phyloP scores from a whole-genome alignment of 352 stramenopile species.

The Phytophthora boehmeriae region DNA sequence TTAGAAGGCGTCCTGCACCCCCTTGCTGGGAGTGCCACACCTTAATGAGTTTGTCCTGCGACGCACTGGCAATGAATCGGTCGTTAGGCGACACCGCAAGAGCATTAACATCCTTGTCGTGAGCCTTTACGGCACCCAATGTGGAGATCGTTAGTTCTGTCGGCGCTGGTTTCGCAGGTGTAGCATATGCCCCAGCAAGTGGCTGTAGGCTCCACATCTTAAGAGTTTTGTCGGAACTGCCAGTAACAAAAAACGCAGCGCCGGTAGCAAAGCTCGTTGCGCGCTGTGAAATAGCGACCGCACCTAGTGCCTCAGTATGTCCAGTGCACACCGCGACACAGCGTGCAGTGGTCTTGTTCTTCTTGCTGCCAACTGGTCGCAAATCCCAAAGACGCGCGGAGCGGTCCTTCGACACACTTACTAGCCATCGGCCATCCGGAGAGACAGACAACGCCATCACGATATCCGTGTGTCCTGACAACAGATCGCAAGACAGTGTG shows the following conservation, averaged over 20 bases:
- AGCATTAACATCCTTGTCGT: constrained; percentile 98
- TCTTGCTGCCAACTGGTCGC: constrained; percentile 34
- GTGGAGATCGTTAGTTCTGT: constrained; percentile 57
- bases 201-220: constrained; percentile 96
- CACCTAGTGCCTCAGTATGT: constrained; percentile 95
- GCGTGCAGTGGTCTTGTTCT: constrained; percentile 40
- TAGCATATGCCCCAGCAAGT: constrained; percentile 52
- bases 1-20: constrained; percentile 75
- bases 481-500: constrained; percentile 92
- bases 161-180: constrained; percentile 36
- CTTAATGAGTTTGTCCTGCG: constrained; percentile 98
- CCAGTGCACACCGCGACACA: constrained; percentile 91
- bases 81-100: constrained; percentile 97
- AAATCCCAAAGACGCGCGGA: constrained; percentile 93
- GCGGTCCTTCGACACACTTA: constrained; percentile 95
- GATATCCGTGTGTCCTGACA: constrained; percentile 97
- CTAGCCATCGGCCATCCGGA: constrained; percentile 87
- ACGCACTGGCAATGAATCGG: constrained; percentile 96
- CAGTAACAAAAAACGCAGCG: constrained; percentile 95
- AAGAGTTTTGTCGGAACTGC: constrained; percentile 96
- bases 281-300: constrained; percentile 93
- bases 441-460: constrained; percentile 96
- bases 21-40: constrained; percentile 90
- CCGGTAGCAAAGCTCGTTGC: constrained; percentile 68
- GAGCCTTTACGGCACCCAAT: constrained; percentile 80